Base-by-base conservation (phyloP, 2,329 filamentous ascomycete species). In the Calcarisporium arbuscula region DNA sequence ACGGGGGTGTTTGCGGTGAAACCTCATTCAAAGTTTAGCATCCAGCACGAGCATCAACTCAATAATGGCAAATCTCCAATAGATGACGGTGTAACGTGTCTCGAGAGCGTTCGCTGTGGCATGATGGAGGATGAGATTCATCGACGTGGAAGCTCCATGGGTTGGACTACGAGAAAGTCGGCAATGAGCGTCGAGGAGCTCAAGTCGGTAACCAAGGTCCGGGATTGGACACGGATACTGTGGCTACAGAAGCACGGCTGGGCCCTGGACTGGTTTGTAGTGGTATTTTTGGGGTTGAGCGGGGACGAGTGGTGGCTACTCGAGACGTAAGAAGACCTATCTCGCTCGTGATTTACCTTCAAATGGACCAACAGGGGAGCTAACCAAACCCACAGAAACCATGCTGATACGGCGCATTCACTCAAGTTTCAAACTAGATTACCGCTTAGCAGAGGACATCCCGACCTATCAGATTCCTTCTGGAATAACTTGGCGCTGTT, bases 241-340 rank as follows among this genome's bases (percentile, higher is more conserved):
- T 84, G 88, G 62, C 80, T 94, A 43, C 76, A 72, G 48, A 80
- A 79, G 48, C 66, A 67, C 38, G 77, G 75, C n/a, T 94, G 89
- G 85, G 70, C 69, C 8, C 54, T 72, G 11, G 65, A 73, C 34
- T 95, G 86, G 85, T 76, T 80, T 42, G 62, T 94, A 25, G 79
- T 80, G 44, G 71, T 83, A 29, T 77, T 78, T 34, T 70, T 87
- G 53, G 80, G 81, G 52, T 68, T 84, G 51, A 70, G 72, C 49
- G 85, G 85, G 34, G 85, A 92, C 52, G 72, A 72, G 41, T 94
- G 85, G 85, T 89, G 82, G 78, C 64, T 89, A 40, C 65, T 86
- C 35, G 72, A 82, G 56, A 57, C 76, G 70, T 79, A 62, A 61
- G 72, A 65, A 19, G 21, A 5, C 18, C 7, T 31, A 8, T 12